Evolutionary conservation across 306 rosid species (phyloP).

Genomic region (Citrullus amarus): DNA sequence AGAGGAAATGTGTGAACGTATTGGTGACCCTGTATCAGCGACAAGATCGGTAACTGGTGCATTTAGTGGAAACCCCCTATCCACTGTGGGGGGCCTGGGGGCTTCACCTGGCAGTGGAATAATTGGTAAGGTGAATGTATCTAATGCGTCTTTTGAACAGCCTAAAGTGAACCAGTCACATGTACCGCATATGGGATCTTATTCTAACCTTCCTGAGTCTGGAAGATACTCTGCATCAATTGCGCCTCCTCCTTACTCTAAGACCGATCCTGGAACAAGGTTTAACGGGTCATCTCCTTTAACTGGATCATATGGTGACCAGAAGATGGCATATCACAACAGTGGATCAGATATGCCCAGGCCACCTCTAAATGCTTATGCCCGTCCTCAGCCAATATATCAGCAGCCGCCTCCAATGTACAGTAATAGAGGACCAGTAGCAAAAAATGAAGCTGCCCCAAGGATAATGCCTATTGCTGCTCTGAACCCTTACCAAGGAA

Average conservation of each 20-base stretch:
- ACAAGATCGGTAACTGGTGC: slow-evolving; percentile 21
- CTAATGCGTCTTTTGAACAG: slow-evolving; percentile 24
- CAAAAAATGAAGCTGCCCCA: slow-evolving; percentile 65
- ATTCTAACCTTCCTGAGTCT: slow-evolving; percentile 23
- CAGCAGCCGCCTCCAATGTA: slow-evolving; percentile 60
- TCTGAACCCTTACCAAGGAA: slow-evolving; percentile 54
- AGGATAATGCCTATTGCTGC: slow-evolving; percentile 72
- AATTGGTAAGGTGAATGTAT: slow-evolving; percentile 23
- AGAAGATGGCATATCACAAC: slow-evolving; percentile 29
- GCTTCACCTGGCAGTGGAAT: slow-evolving; percentile 19
- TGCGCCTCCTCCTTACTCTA: slow-evolving; percentile 18
- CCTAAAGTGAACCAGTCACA: slow-evolving; percentile 27
- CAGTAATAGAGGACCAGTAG: slow-evolving; percentile 53
- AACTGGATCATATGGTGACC: slow-evolving; percentile 43
- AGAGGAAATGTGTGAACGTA: slow-evolving; percentile 38
- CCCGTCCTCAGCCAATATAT: slow-evolving; percentile 40
- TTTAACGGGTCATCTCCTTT: slow-evolving; percentile 23
- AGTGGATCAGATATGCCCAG: slow-evolving; percentile 33
- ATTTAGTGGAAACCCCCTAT: slow-evolving; percentile 23
- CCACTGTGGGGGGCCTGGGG: slow-evolving; percentile 16
- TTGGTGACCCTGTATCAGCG: slow-evolving; percentile 44
- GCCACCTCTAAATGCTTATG: slow-evolving; percentile 29
- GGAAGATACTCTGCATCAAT: slow-evolving; percentile 29
- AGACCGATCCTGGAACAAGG: slow-evolving; percentile 18
- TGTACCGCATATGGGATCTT: slow-evolving; percentile 21